Base-by-base conservation (phyloP, 1,284 basidiomycete genomes). In the Tilletia horrida region DNA sequence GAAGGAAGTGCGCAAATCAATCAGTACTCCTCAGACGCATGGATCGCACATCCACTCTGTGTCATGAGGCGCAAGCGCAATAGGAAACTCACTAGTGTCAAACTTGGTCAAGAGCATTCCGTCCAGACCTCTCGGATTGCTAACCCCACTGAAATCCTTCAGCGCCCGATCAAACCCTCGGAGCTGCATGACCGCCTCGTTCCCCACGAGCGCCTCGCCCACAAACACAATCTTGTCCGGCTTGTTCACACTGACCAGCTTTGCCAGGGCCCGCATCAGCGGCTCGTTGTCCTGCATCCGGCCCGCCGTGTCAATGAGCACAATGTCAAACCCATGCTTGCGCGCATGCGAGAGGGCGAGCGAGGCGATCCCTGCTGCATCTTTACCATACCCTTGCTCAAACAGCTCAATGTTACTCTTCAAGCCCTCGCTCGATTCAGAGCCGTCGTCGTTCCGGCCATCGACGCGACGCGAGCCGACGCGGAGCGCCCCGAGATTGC, bases 341-440 rank as follows among this genome's bases (percentile, higher is more conserved):
- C 75, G 73, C 13, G 76, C 80, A 44, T 81, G 77, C 3, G 76
- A 61, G 66, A 98, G 91, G 13, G 96, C 96, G 78, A 97, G 94
- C 82, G 89, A 93, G 6, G 94, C 95, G 68, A 98, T 98, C 3
- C 91, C 93, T 25, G 95, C 94, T 2, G 96, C 94, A 79, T 99
- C 96, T 83, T 97, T 97, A 9, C 96, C 96, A 82, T 98, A 99
- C 0, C 96, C 96, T 70, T 90, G 88, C 84, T 99, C 95, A 82
- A 91, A 98, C 55, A 98, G 85, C 83, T 98, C 96, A 47, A 98
- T 90, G 86, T 68, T 88, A 86, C 84, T 82, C 72, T 90, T 87
- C 8, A 90, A 90, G 45, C 70, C 69, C 3, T 76, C 76, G 3
- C 73, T 68, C 11, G 29, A 29, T 23, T 48, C 45, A 6, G 55